phyloP scores from a whole-genome alignment of 257 asterid species.

The Haberlea rhodopensis region DNA sequence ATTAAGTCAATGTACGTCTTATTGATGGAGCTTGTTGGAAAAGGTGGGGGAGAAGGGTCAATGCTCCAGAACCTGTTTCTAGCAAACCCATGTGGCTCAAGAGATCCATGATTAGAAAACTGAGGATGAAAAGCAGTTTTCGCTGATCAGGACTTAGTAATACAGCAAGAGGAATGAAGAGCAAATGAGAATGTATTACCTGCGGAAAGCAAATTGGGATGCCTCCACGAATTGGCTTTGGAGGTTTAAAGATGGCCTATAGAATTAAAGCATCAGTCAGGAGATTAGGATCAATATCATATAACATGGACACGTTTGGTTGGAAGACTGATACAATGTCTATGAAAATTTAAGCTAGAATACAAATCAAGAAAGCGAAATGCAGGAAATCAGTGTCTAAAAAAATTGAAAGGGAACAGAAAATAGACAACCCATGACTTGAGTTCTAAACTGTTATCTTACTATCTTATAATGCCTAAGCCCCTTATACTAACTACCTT shows the following conservation, averaged over 20 bases:
- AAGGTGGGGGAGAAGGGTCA: conserved; percentile 78
- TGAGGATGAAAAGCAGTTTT: conserved; percentile 37
- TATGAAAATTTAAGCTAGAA: neutral
- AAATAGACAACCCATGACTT: neutral
- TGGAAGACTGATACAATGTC: conserved; percentile 1
- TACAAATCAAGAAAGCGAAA: neutral
- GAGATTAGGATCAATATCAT: conserved; percentile 11
- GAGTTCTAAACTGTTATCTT: neutral
- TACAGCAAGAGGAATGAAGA: conserved; percentile 17
- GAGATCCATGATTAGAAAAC: conserved; percentile 78
- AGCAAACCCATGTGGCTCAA: conserved; percentile 91
- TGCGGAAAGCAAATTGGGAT: conserved; percentile 96
- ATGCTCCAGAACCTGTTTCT: conserved; percentile 87
- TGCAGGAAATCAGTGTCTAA: conserved; percentile 8
- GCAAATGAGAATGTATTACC: conserved; percentile 41
- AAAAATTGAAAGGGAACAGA: neutral
- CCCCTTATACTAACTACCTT: no score
- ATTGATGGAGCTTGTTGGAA: conserved; percentile 52
- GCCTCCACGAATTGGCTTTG: conserved; percentile 96
- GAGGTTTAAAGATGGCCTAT: conserved; percentile 77
- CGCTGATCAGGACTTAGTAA: conserved; percentile 23
- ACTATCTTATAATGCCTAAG: no score
- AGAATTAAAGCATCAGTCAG: conserved; percentile 13
- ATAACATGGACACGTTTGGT: neutral
- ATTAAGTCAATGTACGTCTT: conserved; percentile 77